Evolutionary conservation across 169 alveolate species (phyloP).

Genomic region (Theileria orientalis): DNA sequence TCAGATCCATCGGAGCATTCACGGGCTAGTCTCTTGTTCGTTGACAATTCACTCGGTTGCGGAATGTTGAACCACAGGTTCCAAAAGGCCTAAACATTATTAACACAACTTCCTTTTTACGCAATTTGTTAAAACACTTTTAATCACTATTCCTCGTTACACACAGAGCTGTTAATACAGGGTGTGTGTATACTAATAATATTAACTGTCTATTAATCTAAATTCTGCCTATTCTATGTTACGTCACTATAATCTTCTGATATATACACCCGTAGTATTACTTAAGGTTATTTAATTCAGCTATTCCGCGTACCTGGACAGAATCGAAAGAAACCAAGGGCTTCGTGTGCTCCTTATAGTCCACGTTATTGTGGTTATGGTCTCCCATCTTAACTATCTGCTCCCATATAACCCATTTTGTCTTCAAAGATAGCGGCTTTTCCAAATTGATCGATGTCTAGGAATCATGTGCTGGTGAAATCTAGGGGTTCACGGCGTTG

Average conservation of each 20-base stretch:
- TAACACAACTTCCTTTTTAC: too few relatives aligned
- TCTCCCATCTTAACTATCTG: constrained; percentile 70
- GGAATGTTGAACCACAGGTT: constrained; percentile 78
- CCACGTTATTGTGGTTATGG: constrained; percentile 68
- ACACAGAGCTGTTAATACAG: too few relatives aligned
- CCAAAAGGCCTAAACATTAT: constrained; percentile 65
- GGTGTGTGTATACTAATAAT: too few relatives aligned
- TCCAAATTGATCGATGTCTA: constrained; percentile 15
- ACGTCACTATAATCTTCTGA: not conserved
- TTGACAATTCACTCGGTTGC: constrained; percentile 76
- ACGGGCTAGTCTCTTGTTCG: constrained; percentile 65
- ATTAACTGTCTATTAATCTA: not conserved
- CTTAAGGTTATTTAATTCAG: not conserved
- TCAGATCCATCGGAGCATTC: constrained; percentile 71
- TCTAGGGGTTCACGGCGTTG: too few relatives aligned
- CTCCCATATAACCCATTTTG: constrained; percentile 85
- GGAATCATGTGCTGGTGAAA: not conserved
- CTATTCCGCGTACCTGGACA: constrained; percentile 72
- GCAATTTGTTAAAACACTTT: too few relatives aligned
- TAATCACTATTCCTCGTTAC: too few relatives aligned
- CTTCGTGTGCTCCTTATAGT: constrained; percentile 80
- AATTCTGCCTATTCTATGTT: not conserved
- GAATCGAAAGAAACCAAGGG: constrained; percentile 82
- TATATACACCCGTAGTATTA: constrained; percentile 5
- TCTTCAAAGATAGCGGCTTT: constrained; percentile 67